A percentile compares a stretch with the other conserved stretches of the same genome.
These are phyloP conservation scores for Wickerhamomyces subpelliculosus DNA, from an alignment of 805 yeast species.

Conservation along the genomic window DNA sequence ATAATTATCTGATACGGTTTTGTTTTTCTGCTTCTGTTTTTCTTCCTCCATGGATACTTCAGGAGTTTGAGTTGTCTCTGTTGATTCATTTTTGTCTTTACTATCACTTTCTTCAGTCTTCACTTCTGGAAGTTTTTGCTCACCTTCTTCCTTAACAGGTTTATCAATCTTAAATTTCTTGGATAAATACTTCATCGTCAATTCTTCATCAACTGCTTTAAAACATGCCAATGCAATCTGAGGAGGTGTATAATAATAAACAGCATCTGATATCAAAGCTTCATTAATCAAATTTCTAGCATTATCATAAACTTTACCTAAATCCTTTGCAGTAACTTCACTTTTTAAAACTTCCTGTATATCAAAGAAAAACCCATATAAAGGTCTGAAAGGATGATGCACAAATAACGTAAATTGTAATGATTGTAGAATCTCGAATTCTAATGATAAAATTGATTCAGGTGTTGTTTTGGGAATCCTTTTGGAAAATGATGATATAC, in stretches of 20 bases:
- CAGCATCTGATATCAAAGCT: conserved; percentile 68
- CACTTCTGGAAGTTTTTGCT: conserved; percentile 5
- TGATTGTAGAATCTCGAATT: conserved; percentile 68
- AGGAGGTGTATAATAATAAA: conserved; percentile 82
- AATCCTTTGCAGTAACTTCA: conserved; percentile 41
- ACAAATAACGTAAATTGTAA: conserved; percentile 73
- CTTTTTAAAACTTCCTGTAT: conserved; percentile 51
- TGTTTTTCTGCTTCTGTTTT: background rate
- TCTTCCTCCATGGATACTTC: too few species aligned
- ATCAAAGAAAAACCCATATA: conserved; percentile 94
- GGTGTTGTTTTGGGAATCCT: conserved; percentile 64
- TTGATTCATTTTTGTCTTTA: conserved; percentile 6
- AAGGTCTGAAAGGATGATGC: conserved; percentile 83
- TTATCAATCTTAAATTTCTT: conserved; percentile 40
- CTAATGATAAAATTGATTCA: conserved; percentile 65
- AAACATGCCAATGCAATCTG: conserved; percentile 90
- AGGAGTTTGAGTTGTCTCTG: too few species aligned
- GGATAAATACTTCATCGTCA: conserved; percentile 60
- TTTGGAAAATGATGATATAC: conserved; percentile 72
- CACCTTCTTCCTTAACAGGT: conserved; percentile 6
- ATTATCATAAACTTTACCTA: conserved; percentile 64
- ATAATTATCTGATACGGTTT: conserved; percentile 13
- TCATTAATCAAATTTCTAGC: conserved; percentile 62
- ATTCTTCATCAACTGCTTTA: conserved; percentile 54
- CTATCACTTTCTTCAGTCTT: conserved; percentile 5